A percentile compares a stretch with the other conserved stretches of the same genome.
phyloP scores from a whole-genome alignment of 2,329 filamentous ascomycete genomes.

The Phoma sp. region DNA sequence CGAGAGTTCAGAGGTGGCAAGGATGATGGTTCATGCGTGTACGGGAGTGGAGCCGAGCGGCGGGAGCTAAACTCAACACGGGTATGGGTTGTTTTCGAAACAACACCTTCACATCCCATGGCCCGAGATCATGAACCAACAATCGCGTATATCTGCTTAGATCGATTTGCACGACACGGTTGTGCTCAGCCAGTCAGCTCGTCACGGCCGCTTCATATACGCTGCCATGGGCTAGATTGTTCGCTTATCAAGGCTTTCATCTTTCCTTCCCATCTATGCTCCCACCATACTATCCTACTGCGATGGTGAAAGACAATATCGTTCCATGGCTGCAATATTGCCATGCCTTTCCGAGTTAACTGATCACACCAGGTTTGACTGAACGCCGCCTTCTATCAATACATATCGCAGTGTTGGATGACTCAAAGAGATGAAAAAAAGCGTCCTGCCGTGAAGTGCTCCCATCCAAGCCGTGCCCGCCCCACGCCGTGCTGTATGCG shows the following conservation, averaged over 20 bases:
- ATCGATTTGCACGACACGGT: background rate
- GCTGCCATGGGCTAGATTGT: background rate
- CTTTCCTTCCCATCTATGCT: background rate
- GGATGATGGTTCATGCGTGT: background rate
- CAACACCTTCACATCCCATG: no score
- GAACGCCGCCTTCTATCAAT: slow-evolving; percentile 13
- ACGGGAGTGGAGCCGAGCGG: background rate
- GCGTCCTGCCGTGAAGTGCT: slow-evolving; percentile 14
- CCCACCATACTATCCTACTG: background rate
- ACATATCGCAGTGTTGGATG: background rate
- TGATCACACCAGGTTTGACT: background rate
- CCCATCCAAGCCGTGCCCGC: slow-evolving; percentile 7
- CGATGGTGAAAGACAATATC: background rate
- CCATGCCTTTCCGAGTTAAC: background rate
- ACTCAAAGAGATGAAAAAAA: background rate
- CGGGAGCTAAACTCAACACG: background rate
- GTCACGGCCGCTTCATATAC: background rate
- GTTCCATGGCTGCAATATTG: background rate
- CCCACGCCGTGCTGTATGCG: slow-evolving; percentile 25
- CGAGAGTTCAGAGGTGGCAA: background rate
- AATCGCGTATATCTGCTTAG: no score
- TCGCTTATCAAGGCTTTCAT: background rate
- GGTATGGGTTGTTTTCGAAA: no score
- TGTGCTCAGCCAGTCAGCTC: background rate
- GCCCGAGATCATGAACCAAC: no score